These are phyloP conservation scores for Trypanosomatidae sp. DNA, from an alignment of 208 protist genomes.

Conservation along the genomic window DNA sequence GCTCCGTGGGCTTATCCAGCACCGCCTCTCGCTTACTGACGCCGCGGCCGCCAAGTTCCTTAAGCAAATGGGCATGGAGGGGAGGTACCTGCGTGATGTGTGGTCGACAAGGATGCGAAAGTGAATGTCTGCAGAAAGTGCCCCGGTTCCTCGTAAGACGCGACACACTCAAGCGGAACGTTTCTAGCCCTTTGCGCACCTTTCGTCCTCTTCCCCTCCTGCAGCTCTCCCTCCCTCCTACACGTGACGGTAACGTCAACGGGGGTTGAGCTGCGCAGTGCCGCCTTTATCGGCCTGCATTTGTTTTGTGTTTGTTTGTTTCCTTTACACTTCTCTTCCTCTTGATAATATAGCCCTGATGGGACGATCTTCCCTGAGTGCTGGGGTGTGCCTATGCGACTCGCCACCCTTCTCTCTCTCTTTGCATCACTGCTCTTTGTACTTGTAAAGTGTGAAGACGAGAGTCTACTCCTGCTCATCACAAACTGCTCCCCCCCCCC, in stretches of 20 bases:
- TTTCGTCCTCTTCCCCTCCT: background rate
- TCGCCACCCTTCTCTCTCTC: too few species aligned
- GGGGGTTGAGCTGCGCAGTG: background rate
- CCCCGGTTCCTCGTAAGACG: background rate
- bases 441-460: too few species aligned
- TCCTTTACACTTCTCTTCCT: too few species aligned
- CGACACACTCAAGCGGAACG: too few species aligned
- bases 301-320: background rate
- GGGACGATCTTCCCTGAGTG: too few species aligned
- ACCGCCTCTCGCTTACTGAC: conserved; percentile 25
- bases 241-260: background rate
- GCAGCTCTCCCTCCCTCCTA: background rate
- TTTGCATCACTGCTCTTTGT: background rate
- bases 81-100: conserved; percentile 49
- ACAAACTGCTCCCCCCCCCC: background rate
- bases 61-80: conserved; percentile 31
- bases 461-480: background rate
- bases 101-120: conserved; percentile 20
- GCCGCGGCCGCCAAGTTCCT: conserved; percentile 27
- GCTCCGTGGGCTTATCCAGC: conserved; percentile 41
- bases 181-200: background rate
- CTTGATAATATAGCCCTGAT: too few species aligned
- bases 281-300: background rate
- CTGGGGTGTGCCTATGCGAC: too few species aligned
- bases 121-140: background rate